Conservation (phyloP, 805 yeast species). For the Starmera quercuum region DNA sequence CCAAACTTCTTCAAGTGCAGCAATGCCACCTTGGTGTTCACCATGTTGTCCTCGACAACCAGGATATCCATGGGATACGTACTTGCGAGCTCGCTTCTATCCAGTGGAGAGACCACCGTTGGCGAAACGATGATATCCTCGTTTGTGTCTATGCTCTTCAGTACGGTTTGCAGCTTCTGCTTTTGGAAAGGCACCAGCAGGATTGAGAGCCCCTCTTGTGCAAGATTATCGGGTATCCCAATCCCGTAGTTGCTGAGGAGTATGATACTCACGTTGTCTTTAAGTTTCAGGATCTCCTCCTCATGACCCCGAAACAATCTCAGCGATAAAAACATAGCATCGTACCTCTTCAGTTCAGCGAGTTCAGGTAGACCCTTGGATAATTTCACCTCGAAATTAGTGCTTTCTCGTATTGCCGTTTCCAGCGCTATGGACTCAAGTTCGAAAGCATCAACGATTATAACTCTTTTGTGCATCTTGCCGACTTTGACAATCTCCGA, state of each 20-base stretch:
- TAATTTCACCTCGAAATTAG: conserved; percentile 4
- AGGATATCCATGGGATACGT: conserved; percentile 47
- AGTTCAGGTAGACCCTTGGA: not conserved
- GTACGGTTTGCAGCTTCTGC: conserved; percentile 4
- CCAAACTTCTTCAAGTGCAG: conserved; percentile 67
- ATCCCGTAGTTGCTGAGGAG: conserved; percentile 10
- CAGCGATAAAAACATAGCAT: not conserved
- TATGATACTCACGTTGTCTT: conserved; percentile 2
- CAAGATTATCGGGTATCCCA: conserved; percentile 1
- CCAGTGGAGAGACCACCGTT: not conserved
- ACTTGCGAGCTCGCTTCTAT: conserved; percentile 2
- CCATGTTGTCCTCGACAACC: conserved; percentile 91
- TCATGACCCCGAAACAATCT: conserved; percentile 1
- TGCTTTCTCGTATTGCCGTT: conserved; percentile 2
- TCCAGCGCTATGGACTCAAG: conserved; percentile 5
- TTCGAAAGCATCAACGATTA: conserved; percentile 6
- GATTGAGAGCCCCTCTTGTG: conserved; percentile 5
- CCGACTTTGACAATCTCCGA: not conserved
- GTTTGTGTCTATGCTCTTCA: not conserved
- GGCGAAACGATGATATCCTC: not conserved
- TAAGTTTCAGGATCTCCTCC: conserved; percentile 6
- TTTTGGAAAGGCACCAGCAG: conserved; percentile 12
- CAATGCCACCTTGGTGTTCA: conserved; percentile 54
- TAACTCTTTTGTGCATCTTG: conserved; percentile 1
- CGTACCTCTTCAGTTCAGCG: not conserved